Evolutionary conservation across 805 yeast species (phyloP).

Genomic region (Suhomyces sp.): DNA sequence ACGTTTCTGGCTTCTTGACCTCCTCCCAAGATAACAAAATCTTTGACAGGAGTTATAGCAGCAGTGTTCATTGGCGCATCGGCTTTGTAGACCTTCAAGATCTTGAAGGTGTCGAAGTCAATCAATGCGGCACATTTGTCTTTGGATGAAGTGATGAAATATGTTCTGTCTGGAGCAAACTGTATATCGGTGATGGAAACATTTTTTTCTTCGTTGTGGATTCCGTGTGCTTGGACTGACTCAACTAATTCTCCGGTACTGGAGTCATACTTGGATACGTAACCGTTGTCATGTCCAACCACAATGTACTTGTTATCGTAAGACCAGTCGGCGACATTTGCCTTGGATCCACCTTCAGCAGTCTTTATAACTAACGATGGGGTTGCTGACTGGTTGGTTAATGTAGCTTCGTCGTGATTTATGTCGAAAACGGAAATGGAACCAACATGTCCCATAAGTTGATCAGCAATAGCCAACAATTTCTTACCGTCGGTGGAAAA

Average conservation of each 20-base stretch:
- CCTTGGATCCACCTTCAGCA: conserved; percentile 56
- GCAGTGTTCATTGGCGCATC: conserved; percentile 97
- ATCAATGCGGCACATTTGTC: conserved; percentile 80
- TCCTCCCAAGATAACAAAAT: conserved; percentile 92
- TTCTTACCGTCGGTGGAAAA: conserved; percentile 70
- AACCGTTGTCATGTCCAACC: conserved; percentile 88
- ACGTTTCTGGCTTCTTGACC: conserved; percentile 99
- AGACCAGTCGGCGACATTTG: conserved; percentile 85
- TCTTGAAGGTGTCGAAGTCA: conserved; percentile 71
- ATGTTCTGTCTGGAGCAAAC: conserved; percentile 77
- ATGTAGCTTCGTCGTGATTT: conserved; percentile 38
- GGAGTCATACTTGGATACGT: conserved; percentile 75
- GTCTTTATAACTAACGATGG: conserved; percentile 63
- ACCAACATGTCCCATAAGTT: conserved; percentile 88
- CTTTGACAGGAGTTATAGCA: conserved; percentile 88
- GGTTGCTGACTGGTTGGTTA: conserved; percentile 45
- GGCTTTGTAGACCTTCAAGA: conserved; percentile 72
- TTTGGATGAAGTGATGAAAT: conserved; percentile 89
- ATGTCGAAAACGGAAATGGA: conserved; percentile 67
- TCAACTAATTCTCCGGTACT: conserved; percentile 66
- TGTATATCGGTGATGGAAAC: conserved; percentile 77
- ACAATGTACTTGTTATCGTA: conserved; percentile 69
- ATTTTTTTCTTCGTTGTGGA: conserved; percentile 45
- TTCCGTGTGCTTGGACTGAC: conserved; percentile 67
- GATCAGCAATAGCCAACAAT: conserved; percentile 78